These are phyloP conservation scores for Saturnispora diversa DNA, from an alignment of 805 yeast species.

Conservation along the genomic window DNA sequence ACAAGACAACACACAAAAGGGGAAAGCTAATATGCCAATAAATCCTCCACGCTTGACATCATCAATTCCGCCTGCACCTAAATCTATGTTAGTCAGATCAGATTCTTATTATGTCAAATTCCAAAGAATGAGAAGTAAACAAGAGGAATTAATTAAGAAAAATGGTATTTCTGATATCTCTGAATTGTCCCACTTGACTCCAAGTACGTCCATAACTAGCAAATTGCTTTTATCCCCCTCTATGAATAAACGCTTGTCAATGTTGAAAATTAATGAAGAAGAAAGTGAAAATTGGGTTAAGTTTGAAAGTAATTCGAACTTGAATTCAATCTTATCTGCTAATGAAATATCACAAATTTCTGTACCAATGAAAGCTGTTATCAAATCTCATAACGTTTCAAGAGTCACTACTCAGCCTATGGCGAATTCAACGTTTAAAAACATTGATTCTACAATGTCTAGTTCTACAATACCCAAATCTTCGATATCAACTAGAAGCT, in stretches of 20 bases:
- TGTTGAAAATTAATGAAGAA: background rate
- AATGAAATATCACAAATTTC: no score
- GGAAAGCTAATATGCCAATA: no score
- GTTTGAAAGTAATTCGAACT: constrained; percentile 2
- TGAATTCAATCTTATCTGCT: background rate
- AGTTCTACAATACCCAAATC: no score
- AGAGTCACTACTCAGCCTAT: no score
- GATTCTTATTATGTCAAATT: constrained; percentile 17
- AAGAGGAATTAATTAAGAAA: constrained; percentile 18
- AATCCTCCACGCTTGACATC: background rate
- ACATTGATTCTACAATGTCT: no score
- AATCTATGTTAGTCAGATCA: constrained; percentile 9
- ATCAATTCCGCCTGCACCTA: background rate
- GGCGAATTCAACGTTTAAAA: no score
- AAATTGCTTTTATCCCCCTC: constrained; percentile 18
- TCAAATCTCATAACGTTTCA: no score
- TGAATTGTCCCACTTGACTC: constrained; percentile 10
- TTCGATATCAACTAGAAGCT: background rate
- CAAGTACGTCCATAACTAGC: background rate
- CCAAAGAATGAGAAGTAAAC: constrained; percentile 13
- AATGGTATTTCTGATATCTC: constrained; percentile 21
- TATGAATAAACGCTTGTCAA: constrained; percentile 5
- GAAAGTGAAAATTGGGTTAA: constrained; percentile 10
- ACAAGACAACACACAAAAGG: no score
- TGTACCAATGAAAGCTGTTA: no score